Percentiles rank a stretch among this genome's conserved stretches.
Conservation (phyloP, 2,329 filamentous ascomycete genomes). For the Colletotrichum theobromicola region DNA sequence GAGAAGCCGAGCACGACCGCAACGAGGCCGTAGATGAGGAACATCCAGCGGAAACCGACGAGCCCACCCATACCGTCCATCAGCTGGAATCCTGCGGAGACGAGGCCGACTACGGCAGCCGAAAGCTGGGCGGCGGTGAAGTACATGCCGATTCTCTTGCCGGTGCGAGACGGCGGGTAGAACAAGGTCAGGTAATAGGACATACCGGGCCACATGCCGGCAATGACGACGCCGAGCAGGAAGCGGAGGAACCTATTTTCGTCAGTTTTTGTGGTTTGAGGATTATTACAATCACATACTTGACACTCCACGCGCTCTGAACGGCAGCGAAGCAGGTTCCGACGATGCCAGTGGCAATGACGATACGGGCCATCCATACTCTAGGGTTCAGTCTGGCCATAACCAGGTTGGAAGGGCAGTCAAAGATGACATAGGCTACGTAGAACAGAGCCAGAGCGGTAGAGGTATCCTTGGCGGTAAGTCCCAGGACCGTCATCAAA, state of each 20-base stretch:
- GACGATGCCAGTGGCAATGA: slow-evolving; percentile 84
- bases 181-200: slow-evolving; percentile 90
- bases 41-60: slow-evolving; percentile 92
- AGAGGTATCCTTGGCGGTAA: slow-evolving; percentile 79
- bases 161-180: slow-evolving; percentile 85
- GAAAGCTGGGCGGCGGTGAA: slow-evolving; percentile 90
- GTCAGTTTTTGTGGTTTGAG: slow-evolving; percentile 17
- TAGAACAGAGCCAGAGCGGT: slow-evolving; percentile 89
- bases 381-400: slow-evolving; percentile 87
- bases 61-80: slow-evolving; percentile 82
- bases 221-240: slow-evolving; percentile 84
- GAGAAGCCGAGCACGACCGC: slow-evolving; percentile 73
- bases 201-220: slow-evolving; percentile 96
- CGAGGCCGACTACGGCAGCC: slow-evolving; percentile 85
- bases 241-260: slow-evolving; percentile 72
- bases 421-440: slow-evolving; percentile 89
- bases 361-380: slow-evolving; percentile 91
- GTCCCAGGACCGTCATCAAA: slow-evolving; percentile 71
- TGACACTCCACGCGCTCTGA: slow-evolving; percentile 82
- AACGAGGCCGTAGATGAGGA: slow-evolving; percentile 82
- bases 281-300: slow-evolving; percentile 53
- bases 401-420: slow-evolving; percentile 85
- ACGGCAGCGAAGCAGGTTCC: slow-evolving; percentile 85
- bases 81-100: slow-evolving; percentile 89
- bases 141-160: slow-evolving; percentile 88